Evolutionary conservation across 1,284 basidiomycete species (phyloP), one percentile per base, ranked within the genome.

Genomic region (Cutaneotrichosporon sp.): DNA sequence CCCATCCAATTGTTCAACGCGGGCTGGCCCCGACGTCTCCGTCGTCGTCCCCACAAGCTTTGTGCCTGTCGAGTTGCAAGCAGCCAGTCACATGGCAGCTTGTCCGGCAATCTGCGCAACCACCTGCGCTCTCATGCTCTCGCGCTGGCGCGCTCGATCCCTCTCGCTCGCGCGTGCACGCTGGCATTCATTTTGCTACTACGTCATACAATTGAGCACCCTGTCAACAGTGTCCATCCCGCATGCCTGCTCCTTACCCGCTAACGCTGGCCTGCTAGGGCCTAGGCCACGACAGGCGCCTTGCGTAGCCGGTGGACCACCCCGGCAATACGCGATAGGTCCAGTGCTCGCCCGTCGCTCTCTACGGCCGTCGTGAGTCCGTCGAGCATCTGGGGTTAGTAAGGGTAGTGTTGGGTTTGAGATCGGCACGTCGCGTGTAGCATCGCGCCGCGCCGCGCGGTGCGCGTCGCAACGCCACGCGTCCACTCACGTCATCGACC

Each of bases 341-440:
- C 90, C 20, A 91, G 84, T 50, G 85, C 79, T 60, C 87, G 85
- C 1, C 87, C 80, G 69, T 94, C 90, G 65, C 87, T 90, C 73
- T 94, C 90, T 49, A 94, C 85, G 21, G 91, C 90, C 52, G 89
- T 80, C 21, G 92, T 81, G 42, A 96, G 79, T 61, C 90, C 86
- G 67, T 91, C 89, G 46, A 94, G 79, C 83, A 90, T 88, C 87
- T 92, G 61, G 2, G 22, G 55, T 56, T 39, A 56, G 55, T 17
- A 21, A 18, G 14, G 26, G 35, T 36, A 36, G n/a, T 5, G 26
- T 30, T 7, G 26, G 26, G 26, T 7, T 7, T 7, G 8, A 22
- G 8, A n/a, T n/a, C n/a, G n/a, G 49, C 41, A 22, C 37, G 38
- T n/a, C 13, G 10, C 35, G 23, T 15, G 13, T 5, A 23, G 21